A percentile compares a stretch with the other conserved stretches of the same genome.
These are phyloP conservation scores for Neurospora sp. DNA, from an alignment of 495 filamentous ascomycete species.

Conservation along the genomic window DNA sequence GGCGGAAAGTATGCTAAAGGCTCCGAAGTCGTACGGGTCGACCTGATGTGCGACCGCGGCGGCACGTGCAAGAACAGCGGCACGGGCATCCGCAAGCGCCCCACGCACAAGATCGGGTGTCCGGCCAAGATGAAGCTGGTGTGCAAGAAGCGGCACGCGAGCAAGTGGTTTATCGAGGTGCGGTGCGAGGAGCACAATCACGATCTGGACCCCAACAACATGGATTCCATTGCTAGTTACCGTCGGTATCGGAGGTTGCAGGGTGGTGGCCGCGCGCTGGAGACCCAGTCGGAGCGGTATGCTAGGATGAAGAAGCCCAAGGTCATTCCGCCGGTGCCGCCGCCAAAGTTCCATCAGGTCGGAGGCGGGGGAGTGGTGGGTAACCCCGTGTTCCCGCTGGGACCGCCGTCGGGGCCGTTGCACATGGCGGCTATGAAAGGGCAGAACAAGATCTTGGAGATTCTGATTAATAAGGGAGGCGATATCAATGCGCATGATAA, in stretches of 20 bases:
- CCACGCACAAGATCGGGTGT: slow-evolving; percentile 17
- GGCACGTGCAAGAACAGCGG: slow-evolving; percentile 17
- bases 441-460: slow-evolving; percentile 20
- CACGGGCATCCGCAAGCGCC: slow-evolving; percentile 15
- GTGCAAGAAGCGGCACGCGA: slow-evolving; percentile 13
- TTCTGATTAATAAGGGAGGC: slow-evolving; percentile 22
- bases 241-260: slow-evolving; percentile 18
- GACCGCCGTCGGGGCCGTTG: slow-evolving; percentile 12
- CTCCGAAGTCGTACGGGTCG: slow-evolving; percentile 12
- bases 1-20: slow-evolving; percentile 5
- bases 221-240: slow-evolving; percentile 16
- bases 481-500: slow-evolving; percentile 18
- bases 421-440: slow-evolving; percentile 21
- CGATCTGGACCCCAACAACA: slow-evolving; percentile 14
- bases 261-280: slow-evolving; percentile 1
- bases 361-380: background rate
- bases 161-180: slow-evolving; percentile 23
- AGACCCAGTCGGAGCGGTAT: slow-evolving; percentile 14
- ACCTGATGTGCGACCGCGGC: slow-evolving; percentile 18
- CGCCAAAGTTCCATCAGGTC: slow-evolving; percentile 12
- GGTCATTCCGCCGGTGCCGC: slow-evolving; percentile 3
- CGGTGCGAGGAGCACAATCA: slow-evolving; percentile 21
- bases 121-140: slow-evolving; percentile 17
- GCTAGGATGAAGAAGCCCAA: slow-evolving; percentile 6
- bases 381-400: background rate